Evolutionary conservation across 2,329 filamentous ascomycete genomes (phyloP), one percentile per base, ranked within the genome.

Genomic region (Allantophomopsis cytisporea): DNA sequence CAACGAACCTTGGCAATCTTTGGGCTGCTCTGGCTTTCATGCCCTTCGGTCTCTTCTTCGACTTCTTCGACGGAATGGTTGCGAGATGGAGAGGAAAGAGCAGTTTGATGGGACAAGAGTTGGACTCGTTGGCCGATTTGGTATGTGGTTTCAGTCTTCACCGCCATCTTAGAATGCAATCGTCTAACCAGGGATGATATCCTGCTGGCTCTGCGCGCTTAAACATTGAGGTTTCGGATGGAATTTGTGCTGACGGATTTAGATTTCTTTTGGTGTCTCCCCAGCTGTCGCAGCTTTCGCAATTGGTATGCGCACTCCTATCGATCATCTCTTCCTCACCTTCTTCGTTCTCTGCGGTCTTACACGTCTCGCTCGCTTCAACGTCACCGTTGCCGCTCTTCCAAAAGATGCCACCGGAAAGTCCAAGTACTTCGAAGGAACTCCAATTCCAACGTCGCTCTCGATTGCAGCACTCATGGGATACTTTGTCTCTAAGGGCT

Each of bases 41-140:
- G 61, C 89, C 89, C 1, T 84, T 95, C 43, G 88, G 87, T 5
- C 68, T 96, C 11, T 95, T 96, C 67, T 96, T 96, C 60, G 91
- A 98, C 61, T 93, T 94, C 57, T 86, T 96, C 71, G 91, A 98
- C 60, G 91, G 91, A 56, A 91, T 88, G 58, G 88, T 98, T 41
- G 91, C 91, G 46, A 73, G 91, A 48, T 96, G 91, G 91, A 78
- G 91, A 58, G 82, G 86, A 64, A 98, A 95, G 79, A 91, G 85
- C 54, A 93, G 84, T 52, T 69, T 98, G 57, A 96, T 98, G 89
- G 91, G 91, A 11, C 89, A 95, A 61, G 91, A 98, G 62, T 68
- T 98, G 41, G 91, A 98, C 60, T 96, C 89, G 6, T 70, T 98
- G 36, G 91, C 91, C 40, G 91, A 98, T 59, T 60, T 98, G 68